Evolutionary conservation across 176 grass and related monocot genomes (phyloP).

Genomic region (Paspalum vaginatum): DNA sequence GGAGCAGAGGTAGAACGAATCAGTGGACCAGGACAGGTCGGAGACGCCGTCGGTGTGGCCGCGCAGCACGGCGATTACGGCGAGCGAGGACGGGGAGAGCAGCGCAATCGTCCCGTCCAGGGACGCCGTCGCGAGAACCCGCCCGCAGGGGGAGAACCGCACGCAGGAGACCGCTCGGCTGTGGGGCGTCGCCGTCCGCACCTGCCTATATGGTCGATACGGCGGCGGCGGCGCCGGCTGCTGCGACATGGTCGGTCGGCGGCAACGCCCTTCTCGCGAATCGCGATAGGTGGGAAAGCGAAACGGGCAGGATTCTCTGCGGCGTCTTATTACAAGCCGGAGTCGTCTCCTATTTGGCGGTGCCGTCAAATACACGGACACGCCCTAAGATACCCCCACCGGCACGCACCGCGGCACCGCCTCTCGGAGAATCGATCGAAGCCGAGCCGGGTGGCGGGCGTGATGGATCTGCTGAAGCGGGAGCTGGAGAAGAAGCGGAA

Average conservation of each 20-base stretch:
- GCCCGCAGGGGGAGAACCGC: conserved; percentile 90
- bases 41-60: conserved; percentile 78
- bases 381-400: neutral
- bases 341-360: neutral
- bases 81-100: conserved; percentile 62
- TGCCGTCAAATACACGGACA: neutral
- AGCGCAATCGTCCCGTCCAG: conserved; percentile 78
- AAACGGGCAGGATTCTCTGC: conserved; percentile 2
- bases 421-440: conserved; percentile 34
- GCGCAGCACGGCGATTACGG: conserved; percentile 55
- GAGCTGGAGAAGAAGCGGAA: conserved; percentile 86
- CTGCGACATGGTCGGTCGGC: conserved; percentile 42
- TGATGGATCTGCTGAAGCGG: conserved; percentile 86
- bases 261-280: neutral
- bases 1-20: conserved; percentile 87
- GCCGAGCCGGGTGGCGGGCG: neutral
- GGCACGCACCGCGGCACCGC: neutral
- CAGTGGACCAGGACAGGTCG: conserved; percentile 85
- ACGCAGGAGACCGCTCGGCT: conserved; percentile 78
- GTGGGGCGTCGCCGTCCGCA: conserved; percentile 55
- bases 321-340: neutral
- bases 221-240: conserved; percentile 38
- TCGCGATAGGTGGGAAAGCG: neutral
- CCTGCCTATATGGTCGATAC: conserved; percentile 65
- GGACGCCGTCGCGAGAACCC: conserved; percentile 79